phyloP scores from a whole-genome alignment of 177 flowering plant species.

The Vitis hybrid region DNA sequence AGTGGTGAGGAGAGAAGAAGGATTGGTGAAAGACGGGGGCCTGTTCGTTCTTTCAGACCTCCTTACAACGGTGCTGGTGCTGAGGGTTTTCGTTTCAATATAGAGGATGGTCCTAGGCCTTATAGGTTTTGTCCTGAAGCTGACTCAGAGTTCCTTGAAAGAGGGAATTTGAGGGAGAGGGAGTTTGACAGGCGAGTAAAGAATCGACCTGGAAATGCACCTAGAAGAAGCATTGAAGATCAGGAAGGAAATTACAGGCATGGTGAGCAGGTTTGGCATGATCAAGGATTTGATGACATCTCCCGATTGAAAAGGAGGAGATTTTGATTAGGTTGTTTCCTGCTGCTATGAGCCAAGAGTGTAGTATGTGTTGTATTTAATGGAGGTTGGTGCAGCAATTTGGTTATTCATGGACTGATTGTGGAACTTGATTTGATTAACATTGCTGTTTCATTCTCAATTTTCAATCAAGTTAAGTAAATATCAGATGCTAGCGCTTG shows the following conservation, averaged over 20 bases:
- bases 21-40: conserved; percentile 44
- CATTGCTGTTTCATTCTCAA: too few relatives aligned
- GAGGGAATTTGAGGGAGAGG: conserved; percentile 48
- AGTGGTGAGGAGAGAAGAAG: conserved; percentile 50
- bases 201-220: conserved; percentile 32
- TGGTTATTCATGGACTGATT: too few relatives aligned
- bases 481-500: too few relatives aligned
- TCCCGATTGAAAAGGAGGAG: conserved; percentile 49
- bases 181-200: conserved; percentile 53
- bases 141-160: conserved; percentile 38
- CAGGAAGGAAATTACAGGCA: conserved; percentile 49
- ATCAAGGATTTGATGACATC: conserved; percentile 41
- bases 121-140: conserved; percentile 46
- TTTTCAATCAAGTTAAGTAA: too few relatives aligned
- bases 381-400: neutral
- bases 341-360: neutral
- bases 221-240: conserved; percentile 49
- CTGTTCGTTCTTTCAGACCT: conserved; percentile 47
- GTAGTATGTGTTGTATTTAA: neutral
- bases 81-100: conserved; percentile 37
- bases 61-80: conserved; percentile 34
- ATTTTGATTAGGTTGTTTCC: conserved; percentile 27
- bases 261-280: conserved; percentile 48
- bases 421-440: too few relatives aligned
- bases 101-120: conserved; percentile 49